Percentiles rank a stretch among this genome's conserved stretches.
Conservation (phyloP, 2,329 filamentous ascomycete species). For the Xylariaceae sp. region DNA sequence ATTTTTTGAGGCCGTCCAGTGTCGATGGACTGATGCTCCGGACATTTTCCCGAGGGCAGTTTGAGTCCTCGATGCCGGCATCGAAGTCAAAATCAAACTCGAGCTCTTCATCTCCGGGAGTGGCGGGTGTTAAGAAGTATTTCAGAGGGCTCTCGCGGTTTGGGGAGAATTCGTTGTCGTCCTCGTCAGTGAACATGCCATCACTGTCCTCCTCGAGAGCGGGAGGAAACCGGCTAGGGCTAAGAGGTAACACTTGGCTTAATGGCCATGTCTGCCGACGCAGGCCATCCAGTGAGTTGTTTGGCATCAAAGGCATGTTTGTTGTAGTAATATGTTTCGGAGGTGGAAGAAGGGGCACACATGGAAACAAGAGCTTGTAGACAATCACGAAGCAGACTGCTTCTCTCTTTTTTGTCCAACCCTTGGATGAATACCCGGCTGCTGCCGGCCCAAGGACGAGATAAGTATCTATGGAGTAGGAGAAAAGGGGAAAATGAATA, state of each 20-base stretch:
- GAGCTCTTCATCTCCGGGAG: conserved; percentile 39
- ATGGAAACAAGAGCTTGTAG: conserved; percentile 12
- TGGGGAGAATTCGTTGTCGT: conserved; percentile 33
- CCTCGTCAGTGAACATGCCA: conserved; percentile 41
- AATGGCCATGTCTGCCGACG: conserved; percentile 38
- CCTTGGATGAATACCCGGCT: conserved; percentile 23
- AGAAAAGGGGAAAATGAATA: conserved; percentile 15
- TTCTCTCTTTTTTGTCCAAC: conserved; percentile 11
- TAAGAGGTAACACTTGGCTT: conserved; percentile 42
- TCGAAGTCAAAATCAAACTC: conserved; percentile 50
- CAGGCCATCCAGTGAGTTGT: conserved; percentile 25
- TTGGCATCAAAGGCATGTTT: conserved; percentile 29
- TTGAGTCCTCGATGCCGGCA: conserved; percentile 53
- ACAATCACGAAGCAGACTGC: conserved; percentile 7
- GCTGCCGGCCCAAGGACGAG: conserved; percentile 25
- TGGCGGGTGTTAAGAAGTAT: conserved; percentile 51
- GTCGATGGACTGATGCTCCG: conserved; percentile 56
- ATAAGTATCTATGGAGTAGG: conserved; percentile 5
- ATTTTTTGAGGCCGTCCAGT: conserved; percentile 46
- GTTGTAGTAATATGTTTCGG: no score
- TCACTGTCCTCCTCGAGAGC: conserved; percentile 40
- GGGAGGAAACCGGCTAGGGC: conserved; percentile 45
- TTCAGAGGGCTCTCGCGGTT: conserved; percentile 52
- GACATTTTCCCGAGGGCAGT: conserved; percentile 42
- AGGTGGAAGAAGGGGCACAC: conserved; percentile 5